These are phyloP conservation scores for Solanum hybrid DNA, from an alignment of 305 asterid species.

Conservation along the genomic window DNA sequence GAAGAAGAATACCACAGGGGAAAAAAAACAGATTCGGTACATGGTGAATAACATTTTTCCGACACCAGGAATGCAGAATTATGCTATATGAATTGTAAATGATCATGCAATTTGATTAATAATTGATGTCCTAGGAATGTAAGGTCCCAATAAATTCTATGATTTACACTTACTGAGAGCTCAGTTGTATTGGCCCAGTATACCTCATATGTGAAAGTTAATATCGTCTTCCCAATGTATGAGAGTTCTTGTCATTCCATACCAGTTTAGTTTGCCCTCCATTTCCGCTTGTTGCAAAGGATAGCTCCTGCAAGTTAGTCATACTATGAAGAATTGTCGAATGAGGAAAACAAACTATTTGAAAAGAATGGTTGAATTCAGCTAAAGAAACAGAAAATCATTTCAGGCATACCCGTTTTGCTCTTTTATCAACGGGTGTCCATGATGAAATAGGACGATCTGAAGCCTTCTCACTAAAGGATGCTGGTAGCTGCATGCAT, in stretches of 20 bases:
- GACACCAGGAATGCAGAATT: background rate
- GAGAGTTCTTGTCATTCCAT: constrained; percentile 54
- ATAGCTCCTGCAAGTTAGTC: constrained; percentile 54
- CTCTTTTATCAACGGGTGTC: constrained; percentile 86
- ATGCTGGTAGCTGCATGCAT: constrained; percentile 31
- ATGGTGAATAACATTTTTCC: background rate
- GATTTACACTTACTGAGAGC: background rate
- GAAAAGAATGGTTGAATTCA: background rate
- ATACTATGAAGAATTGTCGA: constrained; percentile 2
- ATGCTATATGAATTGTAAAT: constrained; percentile 24
- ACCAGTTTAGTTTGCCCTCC: constrained; percentile 84
- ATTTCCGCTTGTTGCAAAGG: constrained; percentile 64
- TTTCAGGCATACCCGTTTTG: constrained; percentile 54
- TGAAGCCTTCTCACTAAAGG: constrained; percentile 39
- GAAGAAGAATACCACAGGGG: background rate
- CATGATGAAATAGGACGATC: constrained; percentile 32
- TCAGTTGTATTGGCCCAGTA: constrained; percentile 6
- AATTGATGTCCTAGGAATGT: constrained; percentile 14
- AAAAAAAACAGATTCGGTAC: background rate
- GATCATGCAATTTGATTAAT: constrained; percentile 21
- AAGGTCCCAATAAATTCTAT: background rate
- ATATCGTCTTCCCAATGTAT: constrained; percentile 37
- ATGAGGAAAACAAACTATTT: constrained; percentile 11
- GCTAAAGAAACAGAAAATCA: constrained; percentile 7
- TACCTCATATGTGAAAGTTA: constrained; percentile 17